Percentiles rank a stretch among this genome's conserved stretches.
Evolutionary conservation across 2,329 filamentous ascomycete genomes (phyloP).

Genomic region (Pseudopyrenochaeta lycopersici): DNA sequence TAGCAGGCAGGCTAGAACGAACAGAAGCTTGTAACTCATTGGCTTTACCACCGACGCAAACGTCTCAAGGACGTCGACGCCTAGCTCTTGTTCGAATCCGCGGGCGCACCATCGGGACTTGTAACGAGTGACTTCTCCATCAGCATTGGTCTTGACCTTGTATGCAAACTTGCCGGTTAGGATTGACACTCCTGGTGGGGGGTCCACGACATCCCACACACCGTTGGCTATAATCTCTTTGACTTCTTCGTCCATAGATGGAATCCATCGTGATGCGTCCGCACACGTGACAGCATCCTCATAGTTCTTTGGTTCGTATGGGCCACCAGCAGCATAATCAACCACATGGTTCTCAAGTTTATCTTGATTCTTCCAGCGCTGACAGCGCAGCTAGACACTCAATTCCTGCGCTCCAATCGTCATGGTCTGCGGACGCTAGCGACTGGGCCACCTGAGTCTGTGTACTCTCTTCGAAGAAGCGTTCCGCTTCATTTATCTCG

Average conservation of each 20-base stretch:
- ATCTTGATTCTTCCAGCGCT: constrained; percentile 7
- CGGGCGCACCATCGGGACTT: constrained; percentile 36
- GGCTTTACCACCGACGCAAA: constrained; percentile 18
- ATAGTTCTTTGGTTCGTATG: constrained; percentile 5
- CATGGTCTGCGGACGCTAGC: background rate
- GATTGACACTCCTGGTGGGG: background rate
- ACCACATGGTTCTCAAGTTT: constrained; percentile 2
- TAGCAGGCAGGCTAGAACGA: constrained; percentile 22
- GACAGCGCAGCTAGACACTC: constrained; percentile 4
- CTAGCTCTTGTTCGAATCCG: constrained; percentile 32
- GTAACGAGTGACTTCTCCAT: constrained; percentile 24
- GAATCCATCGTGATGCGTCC: constrained; percentile 4
- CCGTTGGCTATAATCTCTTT: constrained; percentile 1
- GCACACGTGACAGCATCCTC: constrained; percentile 3
- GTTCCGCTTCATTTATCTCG: constrained; percentile 6
- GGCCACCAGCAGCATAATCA: background rate
- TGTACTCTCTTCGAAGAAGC: constrained; percentile 1
- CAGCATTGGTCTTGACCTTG: constrained; percentile 26
- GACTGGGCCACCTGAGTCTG: constrained; percentile 1
- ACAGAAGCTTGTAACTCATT: constrained; percentile 34
- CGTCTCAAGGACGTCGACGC: constrained; percentile 24
- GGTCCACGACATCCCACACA: background rate
- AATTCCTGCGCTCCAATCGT: background rate
- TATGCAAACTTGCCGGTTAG: constrained; percentile 24
- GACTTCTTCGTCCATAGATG: constrained; percentile 4